A percentile compares a stretch with the other conserved stretches of the same genome.
Evolutionary conservation across 1,139 yeast species (phyloP).

Genomic region (Suzukiozyma palmioleophila): DNA sequence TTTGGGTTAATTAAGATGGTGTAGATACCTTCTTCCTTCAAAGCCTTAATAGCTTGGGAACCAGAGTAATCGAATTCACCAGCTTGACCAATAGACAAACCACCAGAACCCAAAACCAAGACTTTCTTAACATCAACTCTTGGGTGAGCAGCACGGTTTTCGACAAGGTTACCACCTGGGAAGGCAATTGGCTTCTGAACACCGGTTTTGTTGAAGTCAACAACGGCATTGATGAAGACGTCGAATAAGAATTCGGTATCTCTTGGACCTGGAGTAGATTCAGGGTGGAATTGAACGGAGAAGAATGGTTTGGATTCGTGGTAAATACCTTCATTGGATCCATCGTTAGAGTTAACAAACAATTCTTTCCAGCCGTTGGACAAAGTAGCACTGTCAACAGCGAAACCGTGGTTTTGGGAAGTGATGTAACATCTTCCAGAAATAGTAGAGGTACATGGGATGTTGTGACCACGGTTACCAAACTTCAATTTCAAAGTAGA

Average conservation of each 20-base stretch:
- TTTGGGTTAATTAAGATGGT: slow-evolving; percentile 95
- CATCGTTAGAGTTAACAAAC: slow-evolving; percentile 94
- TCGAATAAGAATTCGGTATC: slow-evolving; percentile 98
- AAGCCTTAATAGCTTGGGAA: slow-evolving; percentile 89
- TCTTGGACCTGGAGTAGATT: slow-evolving; percentile 98
- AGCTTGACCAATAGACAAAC: slow-evolving; percentile 98
- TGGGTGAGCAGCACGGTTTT: slow-evolving; percentile 60
- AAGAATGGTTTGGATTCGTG: slow-evolving; percentile 83
- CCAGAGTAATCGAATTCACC: slow-evolving; percentile 99
- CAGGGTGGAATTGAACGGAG: slow-evolving; percentile 99
- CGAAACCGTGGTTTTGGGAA: slow-evolving; percentile 98
- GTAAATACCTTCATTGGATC: slow-evolving; percentile 97
- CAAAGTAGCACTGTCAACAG: slow-evolving; percentile 81
- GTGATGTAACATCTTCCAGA: slow-evolving; percentile 98
- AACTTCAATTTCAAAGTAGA: slow-evolving; percentile 86
- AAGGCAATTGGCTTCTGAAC: slow-evolving; percentile 69
- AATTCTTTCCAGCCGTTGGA: slow-evolving; percentile 86
- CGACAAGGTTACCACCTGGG: slow-evolving; percentile 84
- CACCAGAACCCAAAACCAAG: slow-evolving; percentile 96
- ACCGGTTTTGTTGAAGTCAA: slow-evolving; percentile 54
- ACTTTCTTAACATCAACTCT: slow-evolving; percentile 87
- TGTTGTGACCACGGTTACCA: slow-evolving; percentile 99
- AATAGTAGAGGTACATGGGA: slow-evolving; percentile 91
- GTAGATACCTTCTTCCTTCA: slow-evolving; percentile 95
- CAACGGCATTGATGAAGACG: slow-evolving; percentile 80